Percentiles rank a stretch among this genome's conserved stretches.
These are phyloP conservation scores for Monosporascus sp. DNA, from an alignment of 2,329 filamentous ascomycete genomes.

Conservation along the genomic window DNA sequence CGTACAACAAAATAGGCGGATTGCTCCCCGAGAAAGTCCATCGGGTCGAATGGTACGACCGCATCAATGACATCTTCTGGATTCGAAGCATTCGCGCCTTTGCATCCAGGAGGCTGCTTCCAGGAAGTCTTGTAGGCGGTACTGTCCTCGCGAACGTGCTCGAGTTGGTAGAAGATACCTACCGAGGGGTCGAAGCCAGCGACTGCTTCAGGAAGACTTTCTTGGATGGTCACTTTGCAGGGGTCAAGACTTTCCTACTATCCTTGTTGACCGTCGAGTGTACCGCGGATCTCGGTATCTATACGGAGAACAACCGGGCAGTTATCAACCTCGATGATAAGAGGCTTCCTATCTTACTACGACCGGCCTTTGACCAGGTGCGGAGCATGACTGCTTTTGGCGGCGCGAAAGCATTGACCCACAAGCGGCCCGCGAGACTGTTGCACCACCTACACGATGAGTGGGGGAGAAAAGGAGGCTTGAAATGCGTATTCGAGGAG, in stretches of 20 bases:
- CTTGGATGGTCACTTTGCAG: not conserved
- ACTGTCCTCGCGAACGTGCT: not conserved
- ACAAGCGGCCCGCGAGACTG: slow-evolving; percentile 1
- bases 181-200: not conserved
- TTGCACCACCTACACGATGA: slow-evolving; percentile 3
- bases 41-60: not conserved
- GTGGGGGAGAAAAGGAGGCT: slow-evolving; percentile 2
- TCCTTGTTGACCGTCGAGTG: slow-evolving; percentile 7
- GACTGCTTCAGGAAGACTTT: slow-evolving; percentile 1
- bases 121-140: not conserved
- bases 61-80: not conserved
- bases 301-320: slow-evolving; percentile 2
- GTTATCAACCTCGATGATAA: slow-evolving; percentile 6
- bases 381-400: not conserved
- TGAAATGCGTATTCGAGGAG: slow-evolving; percentile 7
- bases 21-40: not conserved
- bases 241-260: slow-evolving; percentile 6
- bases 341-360: not conserved
- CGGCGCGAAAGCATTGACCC: not conserved
- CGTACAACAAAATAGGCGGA: not conserved
- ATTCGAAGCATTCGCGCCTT: not conserved
- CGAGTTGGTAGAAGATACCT: slow-evolving; percentile 3
- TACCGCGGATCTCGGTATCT: slow-evolving; percentile 3
- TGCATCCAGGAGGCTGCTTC: not conserved
- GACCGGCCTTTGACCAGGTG: slow-evolving; percentile 1